A percentile compares a stretch with the other conserved stretches of the same genome.
phyloP scores from a whole-genome alignment of 2,329 filamentous ascomycete genomes.

The Geosmithia flava region DNA sequence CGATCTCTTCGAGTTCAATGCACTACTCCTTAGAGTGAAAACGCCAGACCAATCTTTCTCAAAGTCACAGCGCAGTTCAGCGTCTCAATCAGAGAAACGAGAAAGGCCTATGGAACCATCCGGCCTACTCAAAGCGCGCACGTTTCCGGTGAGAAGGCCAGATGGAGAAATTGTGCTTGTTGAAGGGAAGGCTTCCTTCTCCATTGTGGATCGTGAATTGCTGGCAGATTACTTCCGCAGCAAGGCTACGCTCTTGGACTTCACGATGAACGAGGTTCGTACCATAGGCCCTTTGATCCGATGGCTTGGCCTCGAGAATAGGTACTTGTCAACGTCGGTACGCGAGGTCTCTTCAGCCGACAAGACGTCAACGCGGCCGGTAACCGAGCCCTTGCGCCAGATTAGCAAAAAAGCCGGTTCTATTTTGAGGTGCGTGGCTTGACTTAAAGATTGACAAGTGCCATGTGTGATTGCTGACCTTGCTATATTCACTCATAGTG shows the following conservation, averaged over 20 bases:
- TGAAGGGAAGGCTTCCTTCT: constrained; percentile 12
- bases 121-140: background rate
- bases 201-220: constrained; percentile 18
- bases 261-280: constrained; percentile 17
- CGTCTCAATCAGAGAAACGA: background rate
- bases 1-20: background rate
- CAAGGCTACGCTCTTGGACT: constrained; percentile 20
- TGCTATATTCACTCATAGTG: background rate
- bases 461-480: background rate
- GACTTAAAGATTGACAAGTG: constrained; percentile 13
- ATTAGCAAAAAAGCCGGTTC: constrained; percentile 10
- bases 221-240: constrained; percentile 12
- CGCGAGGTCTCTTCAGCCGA: constrained; percentile 14
- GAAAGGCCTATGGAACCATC: background rate
- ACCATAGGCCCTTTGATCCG: constrained; percentile 15
- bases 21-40: background rate
- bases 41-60: background rate
- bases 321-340: constrained; percentile 18
- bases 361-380: background rate
- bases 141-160: constrained; percentile 12
- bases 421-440: constrained; percentile 13
- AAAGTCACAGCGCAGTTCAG: background rate
- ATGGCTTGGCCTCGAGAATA: constrained; percentile 17
- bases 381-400: background rate
- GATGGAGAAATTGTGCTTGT: constrained; percentile 6